A percentile compares a stretch with the other conserved stretches of the same genome.
Conservation (phyloP, 352 stramenopile species). For the Phytophthora rubi region DNA sequence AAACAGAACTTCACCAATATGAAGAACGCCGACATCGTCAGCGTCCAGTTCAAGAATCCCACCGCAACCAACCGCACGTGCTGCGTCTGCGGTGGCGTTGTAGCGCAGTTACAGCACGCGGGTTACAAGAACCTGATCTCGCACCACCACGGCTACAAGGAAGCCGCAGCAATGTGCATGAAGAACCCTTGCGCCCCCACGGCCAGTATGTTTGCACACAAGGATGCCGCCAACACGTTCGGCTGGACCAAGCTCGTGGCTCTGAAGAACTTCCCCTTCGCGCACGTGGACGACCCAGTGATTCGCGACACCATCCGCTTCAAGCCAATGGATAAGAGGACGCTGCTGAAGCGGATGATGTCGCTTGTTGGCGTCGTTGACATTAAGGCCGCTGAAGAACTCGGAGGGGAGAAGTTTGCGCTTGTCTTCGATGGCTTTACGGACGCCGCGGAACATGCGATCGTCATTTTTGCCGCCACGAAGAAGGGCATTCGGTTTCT, state of each 20-base stretch:
- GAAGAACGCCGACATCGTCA: slow-evolving; percentile 1
- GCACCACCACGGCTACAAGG: background rate
- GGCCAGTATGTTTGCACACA: slow-evolving; percentile 4
- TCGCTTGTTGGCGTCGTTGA: slow-evolving; percentile 4
- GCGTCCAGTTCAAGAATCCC: background rate
- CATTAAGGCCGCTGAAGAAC: background rate
- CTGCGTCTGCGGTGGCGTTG: background rate
- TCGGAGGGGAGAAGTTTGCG: slow-evolving; percentile 2
- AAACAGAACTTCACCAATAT: background rate
- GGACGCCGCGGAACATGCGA: slow-evolving; percentile 4
- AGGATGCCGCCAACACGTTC: slow-evolving; percentile 8
- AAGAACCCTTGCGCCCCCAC: background rate
- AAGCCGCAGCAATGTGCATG: background rate
- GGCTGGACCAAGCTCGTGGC: slow-evolving; percentile 5
- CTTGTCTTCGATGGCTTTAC: slow-evolving; percentile 4
- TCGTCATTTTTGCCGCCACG: slow-evolving; percentile 12
- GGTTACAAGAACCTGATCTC: slow-evolving; percentile 4
- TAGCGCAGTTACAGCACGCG: background rate
- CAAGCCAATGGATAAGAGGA: slow-evolving; percentile 6
- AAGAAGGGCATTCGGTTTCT: slow-evolving; percentile 9
- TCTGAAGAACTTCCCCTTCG: background rate
- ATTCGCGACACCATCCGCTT: background rate
- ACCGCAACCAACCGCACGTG: background rate
- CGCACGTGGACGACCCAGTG: background rate
- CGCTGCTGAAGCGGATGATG: slow-evolving; percentile 5